These are phyloP conservation scores for Solanum etuberosum DNA, from an alignment of 257 asterid species.

Conservation along the genomic window DNA sequence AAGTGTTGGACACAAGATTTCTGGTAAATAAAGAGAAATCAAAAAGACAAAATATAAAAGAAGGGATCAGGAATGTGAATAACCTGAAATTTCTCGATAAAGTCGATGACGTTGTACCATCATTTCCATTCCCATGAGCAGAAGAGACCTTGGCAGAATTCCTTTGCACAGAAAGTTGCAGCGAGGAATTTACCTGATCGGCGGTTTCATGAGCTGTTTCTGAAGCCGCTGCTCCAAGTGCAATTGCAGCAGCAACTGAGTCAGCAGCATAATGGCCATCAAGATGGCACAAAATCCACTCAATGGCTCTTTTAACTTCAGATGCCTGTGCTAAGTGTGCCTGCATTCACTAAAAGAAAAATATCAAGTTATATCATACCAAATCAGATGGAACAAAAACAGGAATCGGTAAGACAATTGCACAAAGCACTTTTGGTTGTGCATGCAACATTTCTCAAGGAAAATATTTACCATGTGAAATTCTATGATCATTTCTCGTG, in stretches of 20 bases:
- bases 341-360: constrained; percentile 92
- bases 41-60: not conserved
- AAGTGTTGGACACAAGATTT: not conserved
- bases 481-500: not conserved
- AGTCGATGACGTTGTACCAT: constrained; percentile 39
- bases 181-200: constrained; percentile 33
- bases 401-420: not conserved
- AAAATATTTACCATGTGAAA: not conserved
- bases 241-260: constrained; percentile 98
- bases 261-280: constrained; percentile 96
- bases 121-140: constrained; percentile 59
- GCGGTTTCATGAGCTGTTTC: constrained; percentile 53
- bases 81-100: constrained; percentile 78
- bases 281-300: constrained; percentile 90
- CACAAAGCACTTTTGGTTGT: not conserved
- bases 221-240: constrained; percentile 79
- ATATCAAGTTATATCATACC: constrained; percentile 62
- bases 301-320: constrained; percentile 88
- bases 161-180: constrained; percentile 38
- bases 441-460: not conserved
- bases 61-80: not conserved
- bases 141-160: constrained; percentile 24
- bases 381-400: constrained; percentile 7
- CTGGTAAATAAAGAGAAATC: not conserved
- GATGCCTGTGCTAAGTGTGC: constrained; percentile 87